Percentiles rank a stretch among this genome's conserved stretches.
Conservation (phyloP, 176 grass and related monocot species). For the Zoysia japonica region DNA sequence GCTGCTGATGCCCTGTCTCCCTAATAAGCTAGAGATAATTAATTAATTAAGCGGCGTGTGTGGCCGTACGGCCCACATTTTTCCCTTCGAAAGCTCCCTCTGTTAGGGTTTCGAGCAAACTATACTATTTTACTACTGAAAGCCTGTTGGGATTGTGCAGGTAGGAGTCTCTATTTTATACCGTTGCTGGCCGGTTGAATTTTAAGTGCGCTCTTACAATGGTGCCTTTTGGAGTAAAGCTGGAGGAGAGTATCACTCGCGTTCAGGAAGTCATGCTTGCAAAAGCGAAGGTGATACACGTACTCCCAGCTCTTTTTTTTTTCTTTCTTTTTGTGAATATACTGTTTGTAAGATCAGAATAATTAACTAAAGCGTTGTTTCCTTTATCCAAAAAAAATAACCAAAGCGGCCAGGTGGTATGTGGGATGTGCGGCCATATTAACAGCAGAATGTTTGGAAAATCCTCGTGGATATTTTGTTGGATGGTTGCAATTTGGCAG, state of each 20-base stretch:
- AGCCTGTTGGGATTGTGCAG: not conserved
- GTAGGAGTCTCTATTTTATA: not conserved
- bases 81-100: not conserved
- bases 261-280: conserved; percentile 23
- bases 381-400: too few species aligned
- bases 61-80: conserved; percentile 35
- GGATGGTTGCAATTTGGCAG: too few species aligned
- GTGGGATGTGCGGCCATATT: too few species aligned
- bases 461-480: too few species aligned
- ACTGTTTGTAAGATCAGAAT: too few species aligned
- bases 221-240: conserved; percentile 22
- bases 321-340: too few species aligned
- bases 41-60: not conserved
- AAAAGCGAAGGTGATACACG: too few species aligned
- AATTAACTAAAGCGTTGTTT: too few species aligned
- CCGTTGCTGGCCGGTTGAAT: not conserved
- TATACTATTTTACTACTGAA: not conserved
- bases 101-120: not conserved
- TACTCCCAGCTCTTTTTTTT: too few species aligned
- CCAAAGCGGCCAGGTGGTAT: too few species aligned
- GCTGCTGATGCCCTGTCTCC: not conserved
- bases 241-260: conserved; percentile 1
- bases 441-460: too few species aligned
- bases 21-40: not conserved
- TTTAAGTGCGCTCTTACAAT: not conserved